Evolutionary conservation across 805 yeast species (phyloP).

Genomic region (Nakazawaea ishiwadae): DNA sequence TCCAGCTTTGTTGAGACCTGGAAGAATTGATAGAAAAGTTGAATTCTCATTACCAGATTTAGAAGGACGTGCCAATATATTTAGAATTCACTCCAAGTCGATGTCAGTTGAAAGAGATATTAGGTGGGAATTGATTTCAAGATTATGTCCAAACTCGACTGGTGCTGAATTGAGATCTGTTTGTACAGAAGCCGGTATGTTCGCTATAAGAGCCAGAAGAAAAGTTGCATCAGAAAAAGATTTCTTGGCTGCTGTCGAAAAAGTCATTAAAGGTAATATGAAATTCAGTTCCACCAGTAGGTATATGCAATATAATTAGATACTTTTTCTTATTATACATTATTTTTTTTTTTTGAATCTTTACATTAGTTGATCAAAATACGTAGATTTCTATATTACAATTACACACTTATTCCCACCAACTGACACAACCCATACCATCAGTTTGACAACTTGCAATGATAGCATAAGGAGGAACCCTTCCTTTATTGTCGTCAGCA

Average conservation of each 20-base stretch:
- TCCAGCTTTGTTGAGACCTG: conserved; percentile 97
- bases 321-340: neutral
- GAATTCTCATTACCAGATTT: conserved; percentile 95
- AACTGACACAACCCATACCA: conserved; percentile 93
- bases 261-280: conserved; percentile 97
- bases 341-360: conserved; percentile 1
- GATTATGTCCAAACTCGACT: conserved; percentile 96
- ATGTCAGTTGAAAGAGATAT: conserved; percentile 98
- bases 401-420: conserved; percentile 72
- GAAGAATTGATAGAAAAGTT: conserved; percentile 97
- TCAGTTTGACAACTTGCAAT: conserved; percentile 90
- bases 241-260: conserved; percentile 95
- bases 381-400: neutral
- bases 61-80: conserved; percentile 97
- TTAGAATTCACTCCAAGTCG: conserved; percentile 94
- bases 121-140: conserved; percentile 96
- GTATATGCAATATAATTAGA: conserved; percentile 94
- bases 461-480: conserved; percentile 76
- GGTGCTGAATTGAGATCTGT: conserved; percentile 99
- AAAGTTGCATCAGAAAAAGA: conserved; percentile 98
- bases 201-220: conserved; percentile 96
- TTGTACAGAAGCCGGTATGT: conserved; percentile 99
- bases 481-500: conserved; percentile 28
- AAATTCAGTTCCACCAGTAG: conserved; percentile 96
- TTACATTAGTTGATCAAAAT: neutral